Evolutionary conservation across 148 eudicot genomes (phyloP).

Genomic region (Amaranthus cruentus): DNA sequence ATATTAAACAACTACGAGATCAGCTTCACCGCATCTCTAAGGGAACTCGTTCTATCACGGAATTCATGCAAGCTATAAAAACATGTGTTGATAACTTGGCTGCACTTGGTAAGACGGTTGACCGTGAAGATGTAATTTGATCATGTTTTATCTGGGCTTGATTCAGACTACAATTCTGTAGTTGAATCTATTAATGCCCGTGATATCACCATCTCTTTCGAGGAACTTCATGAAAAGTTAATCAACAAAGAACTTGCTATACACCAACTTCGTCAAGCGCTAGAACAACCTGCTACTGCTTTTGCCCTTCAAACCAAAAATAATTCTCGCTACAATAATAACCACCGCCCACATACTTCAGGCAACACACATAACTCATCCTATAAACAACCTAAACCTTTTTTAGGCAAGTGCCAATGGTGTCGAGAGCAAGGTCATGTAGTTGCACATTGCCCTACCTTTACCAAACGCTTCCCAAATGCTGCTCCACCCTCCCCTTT

Average conservation of each 20-base stretch:
- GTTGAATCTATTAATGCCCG: background rate
- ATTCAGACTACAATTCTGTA: no score
- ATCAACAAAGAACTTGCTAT: conserved; percentile 1
- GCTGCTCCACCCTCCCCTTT: no score
- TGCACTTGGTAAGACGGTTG: no score
- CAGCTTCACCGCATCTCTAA: background rate
- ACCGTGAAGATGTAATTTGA: no score
- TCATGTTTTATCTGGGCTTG: no score
- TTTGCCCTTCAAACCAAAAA: background rate
- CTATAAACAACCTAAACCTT: no score
- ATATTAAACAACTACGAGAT: conserved; percentile 3
- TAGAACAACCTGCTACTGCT: background rate
- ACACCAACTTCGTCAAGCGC: background rate
- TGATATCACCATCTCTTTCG: conserved; percentile 12
- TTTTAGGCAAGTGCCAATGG: no score
- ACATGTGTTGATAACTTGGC: background rate
- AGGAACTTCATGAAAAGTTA: conserved; percentile 18
- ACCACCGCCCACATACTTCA: background rate
- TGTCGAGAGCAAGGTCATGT: no score
- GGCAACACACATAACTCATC: background rate
- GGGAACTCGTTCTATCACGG: background rate
- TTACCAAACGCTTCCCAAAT: no score
- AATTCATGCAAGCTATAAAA: background rate
- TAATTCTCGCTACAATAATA: no score
- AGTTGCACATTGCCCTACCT: no score